Evolutionary conservation across 2,329 filamentous ascomycete species (phyloP).

Genomic region (Allantophomopsis cytisporea): DNA sequence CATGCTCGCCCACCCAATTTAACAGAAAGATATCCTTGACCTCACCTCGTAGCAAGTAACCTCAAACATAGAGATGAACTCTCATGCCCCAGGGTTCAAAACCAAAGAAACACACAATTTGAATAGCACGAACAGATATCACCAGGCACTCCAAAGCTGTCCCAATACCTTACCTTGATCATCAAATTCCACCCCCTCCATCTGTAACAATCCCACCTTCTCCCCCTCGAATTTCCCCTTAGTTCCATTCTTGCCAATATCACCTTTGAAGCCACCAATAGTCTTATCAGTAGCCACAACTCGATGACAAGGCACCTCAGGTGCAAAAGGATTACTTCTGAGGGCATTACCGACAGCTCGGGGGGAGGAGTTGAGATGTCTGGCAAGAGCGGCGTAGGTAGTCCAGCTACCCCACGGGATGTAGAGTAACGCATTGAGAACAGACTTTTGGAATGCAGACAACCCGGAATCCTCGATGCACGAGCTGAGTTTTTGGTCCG

Average conservation of each 20-base stretch:
- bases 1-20: too few species aligned
- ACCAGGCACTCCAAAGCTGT: slow-evolving; percentile 12
- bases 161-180: slow-evolving; percentile 43
- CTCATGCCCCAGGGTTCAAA: too few species aligned
- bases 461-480: slow-evolving; percentile 1
- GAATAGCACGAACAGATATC: too few species aligned
- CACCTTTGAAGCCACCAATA: slow-evolving; percentile 60
- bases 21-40: too few species aligned
- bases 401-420: slow-evolving; percentile 65
- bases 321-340: slow-evolving; percentile 69
- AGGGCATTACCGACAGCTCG: slow-evolving; percentile 69
- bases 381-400: slow-evolving; percentile 63
- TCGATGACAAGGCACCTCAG: slow-evolving; percentile 68
- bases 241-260: slow-evolving; percentile 46
- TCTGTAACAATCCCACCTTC: slow-evolving; percentile 36
- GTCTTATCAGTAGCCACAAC: slow-evolving; percentile 61
- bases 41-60: too few species aligned
- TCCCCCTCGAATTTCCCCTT: slow-evolving; percentile 53
- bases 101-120: too few species aligned
- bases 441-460: slow-evolving; percentile 43
- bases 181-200: slow-evolving; percentile 53
- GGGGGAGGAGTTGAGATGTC: slow-evolving; percentile 55
- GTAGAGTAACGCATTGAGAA: slow-evolving; percentile 63
- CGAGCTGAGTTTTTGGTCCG: slow-evolving; percentile 2
- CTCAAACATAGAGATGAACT: too few species aligned